These are phyloP conservation scores for Penicillium italicum DNA, from an alignment of 2,329 filamentous ascomycete species.

Conservation along the genomic window DNA sequence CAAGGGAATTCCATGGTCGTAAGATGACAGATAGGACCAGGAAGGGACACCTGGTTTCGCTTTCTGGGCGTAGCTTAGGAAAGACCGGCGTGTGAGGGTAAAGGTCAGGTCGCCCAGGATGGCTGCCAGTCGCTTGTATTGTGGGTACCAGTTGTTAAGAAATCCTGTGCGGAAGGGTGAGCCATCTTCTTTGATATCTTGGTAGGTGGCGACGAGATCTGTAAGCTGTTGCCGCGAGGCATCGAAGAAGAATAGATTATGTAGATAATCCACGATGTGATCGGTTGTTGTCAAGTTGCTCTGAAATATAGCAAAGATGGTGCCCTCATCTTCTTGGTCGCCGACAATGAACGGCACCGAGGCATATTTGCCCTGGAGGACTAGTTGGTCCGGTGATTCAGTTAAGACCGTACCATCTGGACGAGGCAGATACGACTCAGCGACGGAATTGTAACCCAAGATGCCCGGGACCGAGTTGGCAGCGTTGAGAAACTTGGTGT, in stretches of 20 bases:
- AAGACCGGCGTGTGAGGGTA: constrained; percentile 64
- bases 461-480: constrained; percentile 67
- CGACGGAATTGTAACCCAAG: constrained; percentile 63
- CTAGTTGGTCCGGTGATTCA: constrained; percentile 60
- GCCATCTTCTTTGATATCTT: constrained; percentile 54
- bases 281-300: constrained; percentile 61
- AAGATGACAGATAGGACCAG: constrained; percentile 74
- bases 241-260: constrained; percentile 56
- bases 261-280: constrained; percentile 61
- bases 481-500: constrained; percentile 55
- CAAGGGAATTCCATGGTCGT: constrained; percentile 66
- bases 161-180: constrained; percentile 68
- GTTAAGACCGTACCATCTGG: constrained; percentile 65
- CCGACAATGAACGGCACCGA: constrained; percentile 64
- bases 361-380: constrained; percentile 52
- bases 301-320: constrained; percentile 68
- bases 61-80: constrained; percentile 51
- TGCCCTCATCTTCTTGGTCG: constrained; percentile 77
- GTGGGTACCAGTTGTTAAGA: constrained; percentile 69
- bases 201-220: constrained; percentile 61
- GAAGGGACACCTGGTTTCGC: constrained; percentile 57
- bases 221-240: constrained; percentile 53
- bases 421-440: constrained; percentile 69
- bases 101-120: constrained; percentile 73
- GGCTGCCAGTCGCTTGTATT: constrained; percentile 73